Base-by-base conservation (phyloP, 345 rosid genomes). In the Noccaea caerulescens region DNA sequence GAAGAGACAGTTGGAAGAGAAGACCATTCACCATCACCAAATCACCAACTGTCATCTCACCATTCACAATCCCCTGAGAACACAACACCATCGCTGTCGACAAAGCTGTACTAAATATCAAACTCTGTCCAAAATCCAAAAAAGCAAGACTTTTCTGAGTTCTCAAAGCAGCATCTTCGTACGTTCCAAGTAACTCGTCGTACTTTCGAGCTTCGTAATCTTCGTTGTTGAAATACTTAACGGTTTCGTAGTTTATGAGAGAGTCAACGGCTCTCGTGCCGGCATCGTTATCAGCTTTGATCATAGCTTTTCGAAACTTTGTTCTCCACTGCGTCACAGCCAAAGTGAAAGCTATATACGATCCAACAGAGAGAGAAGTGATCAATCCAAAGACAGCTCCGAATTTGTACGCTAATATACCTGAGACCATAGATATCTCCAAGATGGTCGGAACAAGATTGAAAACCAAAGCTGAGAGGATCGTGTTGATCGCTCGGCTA, bases 1-100 rank as follows among this genome's bases (percentile, higher is more conserved):
- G 99, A 72, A 94, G 91, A 50, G 99, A 94, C 7, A 91, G 79
- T 79, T 94, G 99, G 76, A 94, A 91, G 25, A 94, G 90, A 80
- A 94, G 95, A 63, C 97, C 97, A 82, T 91, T 94, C 65, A 94
- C 99, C 99, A 94, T 78, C 59, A 94, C 99, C 93, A 94, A 80
- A 82, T 94, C 97, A 72, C 99, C 99, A 76, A 94, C 84, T 18
- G 96, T 87, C 97, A 94, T 89, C 76, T 80, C 63, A 62, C 97
- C 95, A 54, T 60, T 85, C 84, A 88, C 82, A 49, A 94, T 94
- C 53, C 93, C 89, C 8, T 84, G 83, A 8, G 97, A 88, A 77
- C 96, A 94, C 65, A 94, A 72, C 44, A 91, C 99, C 99, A 94
- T 91, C 36, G 97, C 82, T 6, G 86, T 62, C 38, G 99, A 94